phyloP scores from a whole-genome alignment of 169 alveolate genomes.

The Eimeria tenella region DNA sequence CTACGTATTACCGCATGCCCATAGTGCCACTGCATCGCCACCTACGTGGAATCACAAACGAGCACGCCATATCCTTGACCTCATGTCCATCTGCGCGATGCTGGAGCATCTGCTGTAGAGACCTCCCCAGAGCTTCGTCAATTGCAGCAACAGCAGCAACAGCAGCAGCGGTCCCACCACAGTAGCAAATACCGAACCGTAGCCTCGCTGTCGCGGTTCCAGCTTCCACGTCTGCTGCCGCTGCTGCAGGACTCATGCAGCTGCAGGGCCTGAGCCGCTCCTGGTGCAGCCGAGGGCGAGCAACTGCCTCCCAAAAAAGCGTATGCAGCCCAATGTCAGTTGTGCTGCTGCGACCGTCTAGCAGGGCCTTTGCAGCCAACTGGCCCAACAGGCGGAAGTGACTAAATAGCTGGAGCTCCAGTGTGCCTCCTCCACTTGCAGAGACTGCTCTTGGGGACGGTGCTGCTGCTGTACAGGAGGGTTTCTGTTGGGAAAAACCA shows the following conservation, averaged over 20 bases:
- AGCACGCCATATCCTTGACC: slow-evolving; percentile 50
- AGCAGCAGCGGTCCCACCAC: slow-evolving; percentile 51
- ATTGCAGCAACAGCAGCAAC: slow-evolving; percentile 56
- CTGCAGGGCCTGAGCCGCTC: slow-evolving; percentile 49
- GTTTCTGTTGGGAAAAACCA: not conserved
- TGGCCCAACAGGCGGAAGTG: slow-evolving; percentile 79
- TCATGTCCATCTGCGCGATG: slow-evolving; percentile 62
- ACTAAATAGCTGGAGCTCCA: slow-evolving; percentile 62
- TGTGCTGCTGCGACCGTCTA: slow-evolving; percentile 78
- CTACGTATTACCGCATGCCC: not conserved
- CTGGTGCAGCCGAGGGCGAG: slow-evolving; percentile 48
- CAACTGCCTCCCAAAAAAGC: slow-evolving; percentile 78
- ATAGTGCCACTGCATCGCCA: not conserved
- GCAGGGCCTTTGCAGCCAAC: slow-evolving; percentile 77
- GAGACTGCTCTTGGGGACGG: slow-evolving; percentile 29
- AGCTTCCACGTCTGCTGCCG: not conserved
- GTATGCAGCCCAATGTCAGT: slow-evolving; percentile 80
- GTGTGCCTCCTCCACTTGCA: not conserved
- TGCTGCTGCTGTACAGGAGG: slow-evolving; percentile 3
- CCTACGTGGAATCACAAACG: slow-evolving; percentile 75
- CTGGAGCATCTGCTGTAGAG: slow-evolving; percentile 68
- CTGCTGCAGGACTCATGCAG: slow-evolving; percentile 50
- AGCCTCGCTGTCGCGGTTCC: slow-evolving; percentile 4
- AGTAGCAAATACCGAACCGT: slow-evolving; percentile 31
- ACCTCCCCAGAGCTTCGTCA: slow-evolving; percentile 66